phyloP scores from a whole-genome alignment of 2,329 filamentous ascomycete genomes.

The Sordariomycetes sp. region DNA sequence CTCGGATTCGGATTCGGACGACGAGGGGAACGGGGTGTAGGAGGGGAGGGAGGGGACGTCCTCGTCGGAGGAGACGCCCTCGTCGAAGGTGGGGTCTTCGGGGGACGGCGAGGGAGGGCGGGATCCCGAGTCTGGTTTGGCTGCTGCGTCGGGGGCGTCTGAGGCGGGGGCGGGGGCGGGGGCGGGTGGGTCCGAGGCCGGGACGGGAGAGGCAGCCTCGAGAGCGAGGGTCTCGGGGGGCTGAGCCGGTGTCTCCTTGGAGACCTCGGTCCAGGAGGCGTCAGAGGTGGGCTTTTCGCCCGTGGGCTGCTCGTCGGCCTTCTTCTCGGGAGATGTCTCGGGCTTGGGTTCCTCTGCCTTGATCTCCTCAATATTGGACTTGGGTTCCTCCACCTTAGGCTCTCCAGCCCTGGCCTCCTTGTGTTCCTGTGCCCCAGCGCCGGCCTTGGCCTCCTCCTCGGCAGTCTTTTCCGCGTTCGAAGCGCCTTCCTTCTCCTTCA shows the following conservation, averaged over 20 bases:
- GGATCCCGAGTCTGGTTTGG: not conserved
- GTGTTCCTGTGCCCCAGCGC: not conserved
- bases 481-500: slow-evolving; percentile 9
- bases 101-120: not conserved
- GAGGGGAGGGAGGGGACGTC: slow-evolving; percentile 12
- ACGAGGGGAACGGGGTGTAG: not conserved
- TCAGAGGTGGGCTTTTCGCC: not conserved
- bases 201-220: not conserved
- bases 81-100: not conserved
- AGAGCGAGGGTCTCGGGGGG: slow-evolving; percentile 3
- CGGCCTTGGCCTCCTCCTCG: not conserved
- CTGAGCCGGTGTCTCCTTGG: slow-evolving; percentile 13
- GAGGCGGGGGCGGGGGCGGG: no score
- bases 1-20: slow-evolving; percentile 9
- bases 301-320: not conserved
- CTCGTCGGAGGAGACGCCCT: slow-evolving; percentile 12
- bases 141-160: not conserved
- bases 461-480: slow-evolving; percentile 7
- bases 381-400: not conserved
- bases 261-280: slow-evolving; percentile 6
- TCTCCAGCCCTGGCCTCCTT: not conserved
- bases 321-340: not conserved
- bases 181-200: no score
- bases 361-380: not conserved
- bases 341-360: not conserved